Evolutionary conservation across 2,329 filamentous ascomycete species (phyloP).

Genomic region (Paracorniculantispora psalliotae): DNA sequence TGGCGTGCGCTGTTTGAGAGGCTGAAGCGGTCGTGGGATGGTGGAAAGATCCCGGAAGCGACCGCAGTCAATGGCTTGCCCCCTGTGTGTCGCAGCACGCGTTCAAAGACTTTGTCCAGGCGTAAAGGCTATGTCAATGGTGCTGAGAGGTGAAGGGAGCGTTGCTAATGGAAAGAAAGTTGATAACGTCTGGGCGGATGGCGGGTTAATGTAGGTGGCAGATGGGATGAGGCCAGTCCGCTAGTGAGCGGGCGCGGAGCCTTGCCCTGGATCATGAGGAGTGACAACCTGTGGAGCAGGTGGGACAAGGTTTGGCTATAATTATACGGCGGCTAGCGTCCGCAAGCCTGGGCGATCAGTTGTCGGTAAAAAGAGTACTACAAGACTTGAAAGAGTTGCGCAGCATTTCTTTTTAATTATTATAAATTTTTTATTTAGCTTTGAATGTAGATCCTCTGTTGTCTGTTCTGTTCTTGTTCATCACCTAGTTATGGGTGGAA

Average conservation of each 20-base stretch:
- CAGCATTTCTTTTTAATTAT: neutral
- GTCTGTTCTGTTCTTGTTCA: neutral
- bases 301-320: neutral
- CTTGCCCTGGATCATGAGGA: neutral
- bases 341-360: neutral
- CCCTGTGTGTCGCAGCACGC: neutral
- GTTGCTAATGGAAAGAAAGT: neutral
- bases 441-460: neutral
- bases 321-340: neutral
- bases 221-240: neutral
- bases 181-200: neutral
- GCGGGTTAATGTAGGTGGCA: neutral
- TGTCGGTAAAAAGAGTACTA: neutral
- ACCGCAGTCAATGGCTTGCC: neutral
- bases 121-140: neutral
- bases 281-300: constrained; percentile 6
- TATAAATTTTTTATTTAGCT: neutral
- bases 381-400: neutral
- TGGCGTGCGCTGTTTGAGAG: neutral
- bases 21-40: neutral
- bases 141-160: neutral
- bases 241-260: neutral
- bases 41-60: neutral
- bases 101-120: neutral
- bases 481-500: neutral